These are phyloP conservation scores for Haplosporangium sp. DNA, from an alignment of 371 early-diverging fungal species.

Conservation along the genomic window DNA sequence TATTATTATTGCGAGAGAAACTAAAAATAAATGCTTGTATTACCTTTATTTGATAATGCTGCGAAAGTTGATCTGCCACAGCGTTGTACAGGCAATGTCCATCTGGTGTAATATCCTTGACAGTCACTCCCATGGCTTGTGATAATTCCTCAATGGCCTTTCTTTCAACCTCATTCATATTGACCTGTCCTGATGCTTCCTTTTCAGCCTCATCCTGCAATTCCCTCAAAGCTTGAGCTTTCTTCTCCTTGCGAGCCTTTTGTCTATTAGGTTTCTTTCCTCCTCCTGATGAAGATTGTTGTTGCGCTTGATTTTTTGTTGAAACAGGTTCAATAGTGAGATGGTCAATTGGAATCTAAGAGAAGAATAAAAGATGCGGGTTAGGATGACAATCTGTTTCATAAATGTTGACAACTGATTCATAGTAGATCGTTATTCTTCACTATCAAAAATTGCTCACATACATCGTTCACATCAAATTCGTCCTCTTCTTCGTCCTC, in stretches of 20 bases:
- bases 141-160: constrained; percentile 75
- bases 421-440: too few species aligned
- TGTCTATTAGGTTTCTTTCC: constrained; percentile 76
- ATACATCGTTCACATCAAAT: constrained; percentile 45
- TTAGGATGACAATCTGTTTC: background rate
- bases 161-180: constrained; percentile 80
- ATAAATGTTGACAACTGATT: too few species aligned
- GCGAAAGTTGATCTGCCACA: constrained; percentile 81
- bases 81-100: constrained; percentile 94
- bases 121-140: constrained; percentile 58
- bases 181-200: constrained; percentile 82
- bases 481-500: constrained; percentile 45
- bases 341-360: constrained; percentile 52
- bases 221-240: constrained; percentile 80
- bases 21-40: too few species aligned
- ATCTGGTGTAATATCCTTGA: constrained; percentile 76
- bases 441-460: background rate
- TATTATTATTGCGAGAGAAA: too few species aligned
- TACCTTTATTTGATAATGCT: constrained; percentile 64
- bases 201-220: constrained; percentile 81
- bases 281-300: constrained; percentile 25
- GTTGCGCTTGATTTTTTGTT: constrained; percentile 8
- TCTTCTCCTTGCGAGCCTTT: constrained; percentile 75
- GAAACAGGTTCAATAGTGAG: constrained; percentile 49
- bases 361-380: background rate